Base-by-base conservation (phyloP, 192 early-diverging fungal genomes). In the Coemansia sp. region DNA sequence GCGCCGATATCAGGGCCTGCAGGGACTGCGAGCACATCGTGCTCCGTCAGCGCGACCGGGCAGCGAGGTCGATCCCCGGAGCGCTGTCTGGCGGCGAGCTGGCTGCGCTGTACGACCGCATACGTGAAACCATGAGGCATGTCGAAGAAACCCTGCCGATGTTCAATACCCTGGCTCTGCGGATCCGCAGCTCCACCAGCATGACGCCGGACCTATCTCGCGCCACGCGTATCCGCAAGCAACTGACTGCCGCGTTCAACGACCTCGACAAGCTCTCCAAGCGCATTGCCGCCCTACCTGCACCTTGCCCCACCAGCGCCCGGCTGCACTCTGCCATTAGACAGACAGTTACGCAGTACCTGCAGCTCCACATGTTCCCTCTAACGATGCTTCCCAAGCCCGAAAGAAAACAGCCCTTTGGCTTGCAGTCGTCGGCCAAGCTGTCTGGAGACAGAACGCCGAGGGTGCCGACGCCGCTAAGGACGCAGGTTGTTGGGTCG, bases 311-410 rank as follows among this genome's bases (percentile, higher is more conserved):
- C 0, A 67, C 80, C 22, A 71, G 81, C 60, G 74, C 81, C 28
- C 85, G 87, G 24, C 66, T 92, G 32, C 85, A 90, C 35, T 49
- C 59, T n/a, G 87, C 87, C 16, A 82, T 92, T 20, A 81, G 87
- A 14, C 72, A 81, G 14, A 80, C 83, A 3, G 85, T 87, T 4
- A 87, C 80, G 22, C 83, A 87, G 61, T 92, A 90, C 39, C 66
- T 92, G 42, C 90, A 92, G 67, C 83, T 83, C 27, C 87, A 88
- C 28, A 92, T 92, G 90, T 85, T 90, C 30, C 86, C 90, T 11
- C 75, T 92, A 20, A 85, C 85, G 9, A 84, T 90, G 63, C 67
- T 92, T 24, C 90, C 90, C 18, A 72, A 77, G 32, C 78, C 86
- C 0, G 67, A 88, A 51, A 83, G 83, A 30, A 62, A 61, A 4